These are phyloP conservation scores for Trifolium fragiferum DNA, from an alignment of 306 rosid genomes.

Conservation along the genomic window DNA sequence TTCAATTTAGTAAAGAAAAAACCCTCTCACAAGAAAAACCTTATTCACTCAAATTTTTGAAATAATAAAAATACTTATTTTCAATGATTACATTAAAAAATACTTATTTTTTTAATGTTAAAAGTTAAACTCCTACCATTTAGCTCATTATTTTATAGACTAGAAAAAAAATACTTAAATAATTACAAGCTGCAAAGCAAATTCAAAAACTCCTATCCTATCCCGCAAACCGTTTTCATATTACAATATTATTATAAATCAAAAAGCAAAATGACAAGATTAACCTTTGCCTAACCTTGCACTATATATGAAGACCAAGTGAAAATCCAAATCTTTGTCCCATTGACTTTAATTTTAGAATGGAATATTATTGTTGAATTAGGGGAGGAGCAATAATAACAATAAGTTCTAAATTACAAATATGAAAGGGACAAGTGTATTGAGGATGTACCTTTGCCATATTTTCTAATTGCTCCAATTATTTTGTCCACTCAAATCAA, in stretches of 20 bases:
- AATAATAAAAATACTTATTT: too few relatives aligned
- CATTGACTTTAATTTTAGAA: conserved; percentile 37
- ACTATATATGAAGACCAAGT: conserved; percentile 18
- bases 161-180: too few relatives aligned
- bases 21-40: too few relatives aligned
- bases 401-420: conserved; percentile 20
- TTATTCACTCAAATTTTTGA: too few relatives aligned
- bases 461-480: conserved; percentile 26
- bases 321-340: conserved; percentile 44
- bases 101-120: too few relatives aligned
- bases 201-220: too few relatives aligned
- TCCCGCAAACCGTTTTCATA: neutral
- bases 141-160: too few relatives aligned
- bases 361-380: neutral
- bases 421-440: conserved; percentile 36
- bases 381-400: conserved; percentile 6
- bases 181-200: too few relatives aligned
- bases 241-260: neutral
- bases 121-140: too few relatives aligned
- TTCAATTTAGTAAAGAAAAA: too few relatives aligned
- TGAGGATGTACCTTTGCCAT: conserved; percentile 8
- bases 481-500: conserved; percentile 46
- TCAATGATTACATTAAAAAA: too few relatives aligned
- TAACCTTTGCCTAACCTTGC: conserved; percentile 15
- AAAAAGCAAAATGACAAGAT: neutral